These are phyloP conservation scores for Beauveria varroae DNA, from an alignment of 2,329 filamentous ascomycete genomes.

Conservation along the genomic window DNA sequence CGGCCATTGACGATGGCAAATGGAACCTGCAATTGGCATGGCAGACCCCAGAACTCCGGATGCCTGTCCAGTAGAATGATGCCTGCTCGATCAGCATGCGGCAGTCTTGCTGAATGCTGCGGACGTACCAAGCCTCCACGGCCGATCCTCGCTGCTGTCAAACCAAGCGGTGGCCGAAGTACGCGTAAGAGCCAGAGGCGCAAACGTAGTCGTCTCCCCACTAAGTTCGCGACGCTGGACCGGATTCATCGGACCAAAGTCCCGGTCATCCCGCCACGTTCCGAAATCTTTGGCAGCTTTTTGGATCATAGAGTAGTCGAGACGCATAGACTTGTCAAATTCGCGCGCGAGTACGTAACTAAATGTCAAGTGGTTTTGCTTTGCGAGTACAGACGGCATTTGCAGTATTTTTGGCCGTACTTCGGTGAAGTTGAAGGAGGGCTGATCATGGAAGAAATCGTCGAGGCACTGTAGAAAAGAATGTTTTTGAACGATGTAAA, in stretches of 20 bases:
- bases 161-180: constrained; percentile 11
- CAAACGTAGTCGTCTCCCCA: constrained; percentile 7
- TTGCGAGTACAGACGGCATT: constrained; percentile 8
- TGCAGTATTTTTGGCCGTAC: not conserved
- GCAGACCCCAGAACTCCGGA: constrained; percentile 8
- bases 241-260: constrained; percentile 13
- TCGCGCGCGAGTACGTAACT: constrained; percentile 9
- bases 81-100: not conserved
- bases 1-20: constrained; percentile 7
- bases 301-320: constrained; percentile 9
- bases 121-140: constrained; percentile 9
- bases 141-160: not conserved
- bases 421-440: constrained; percentile 10
- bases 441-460: constrained; percentile 10
- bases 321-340: constrained; percentile 8
- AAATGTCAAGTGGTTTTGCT: constrained; percentile 6
- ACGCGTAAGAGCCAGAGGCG: constrained; percentile 7
- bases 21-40: constrained; percentile 1
- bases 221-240: constrained; percentile 8
- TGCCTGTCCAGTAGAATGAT: constrained; percentile 7
- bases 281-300: constrained; percentile 5
- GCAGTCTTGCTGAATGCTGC: not conserved
- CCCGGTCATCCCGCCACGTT: constrained; percentile 10
- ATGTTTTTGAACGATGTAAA: not conserved
- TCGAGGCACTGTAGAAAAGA: constrained; percentile 9